A percentile compares a stretch with the other conserved stretches of the same genome.
phyloP scores from a whole-genome alignment of 768 basidiomycete genomes.

The Phlebiopsis gigantea region DNA sequence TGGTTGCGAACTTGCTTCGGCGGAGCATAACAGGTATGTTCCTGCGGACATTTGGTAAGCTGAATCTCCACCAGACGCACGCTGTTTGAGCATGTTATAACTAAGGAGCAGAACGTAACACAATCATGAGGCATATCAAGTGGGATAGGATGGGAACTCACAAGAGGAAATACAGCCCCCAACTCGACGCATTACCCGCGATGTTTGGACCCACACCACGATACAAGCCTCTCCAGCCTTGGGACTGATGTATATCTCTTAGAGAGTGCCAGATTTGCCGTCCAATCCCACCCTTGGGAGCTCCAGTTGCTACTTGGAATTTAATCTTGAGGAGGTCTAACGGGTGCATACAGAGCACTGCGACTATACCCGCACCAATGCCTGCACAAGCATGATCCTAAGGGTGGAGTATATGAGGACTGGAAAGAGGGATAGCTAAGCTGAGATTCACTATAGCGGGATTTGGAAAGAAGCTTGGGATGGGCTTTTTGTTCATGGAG shows the following conservation, averaged over 20 bases:
- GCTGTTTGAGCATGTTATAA: constrained; percentile 90
- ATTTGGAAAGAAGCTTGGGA: constrained; percentile 38
- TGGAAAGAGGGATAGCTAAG: neutral
- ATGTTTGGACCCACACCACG: constrained; percentile 88
- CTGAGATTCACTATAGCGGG: constrained; percentile 21
- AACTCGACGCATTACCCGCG: constrained; percentile 91
- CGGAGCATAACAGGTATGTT: constrained; percentile 83
- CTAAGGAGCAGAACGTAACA: constrained; percentile 33
- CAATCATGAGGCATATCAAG: neutral
- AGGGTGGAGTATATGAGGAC: neutral
- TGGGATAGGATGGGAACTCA: constrained; percentile 36
- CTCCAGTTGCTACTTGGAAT: constrained; percentile 79
- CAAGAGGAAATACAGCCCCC: constrained; percentile 99
- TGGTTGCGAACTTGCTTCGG: constrained; percentile 86
- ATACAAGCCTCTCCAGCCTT: constrained; percentile 86
- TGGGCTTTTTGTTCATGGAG: constrained; percentile 16
- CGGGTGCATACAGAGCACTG: constrained; percentile 95
- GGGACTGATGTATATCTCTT: constrained; percentile 60
- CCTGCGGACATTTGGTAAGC: constrained; percentile 65
- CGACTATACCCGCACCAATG: constrained; percentile 86
- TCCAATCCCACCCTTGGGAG: constrained; percentile 55
- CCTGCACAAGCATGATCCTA: constrained; percentile 96
- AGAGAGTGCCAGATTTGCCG: constrained; percentile 74
- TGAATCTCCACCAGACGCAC: constrained; percentile 63
- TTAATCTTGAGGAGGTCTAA: constrained; percentile 94